A percentile compares a stretch with the other conserved stretches of the same genome.
These are phyloP conservation scores for Penicillium lividum DNA, from an alignment of 495 filamentous ascomycete species.

Conservation along the genomic window DNA sequence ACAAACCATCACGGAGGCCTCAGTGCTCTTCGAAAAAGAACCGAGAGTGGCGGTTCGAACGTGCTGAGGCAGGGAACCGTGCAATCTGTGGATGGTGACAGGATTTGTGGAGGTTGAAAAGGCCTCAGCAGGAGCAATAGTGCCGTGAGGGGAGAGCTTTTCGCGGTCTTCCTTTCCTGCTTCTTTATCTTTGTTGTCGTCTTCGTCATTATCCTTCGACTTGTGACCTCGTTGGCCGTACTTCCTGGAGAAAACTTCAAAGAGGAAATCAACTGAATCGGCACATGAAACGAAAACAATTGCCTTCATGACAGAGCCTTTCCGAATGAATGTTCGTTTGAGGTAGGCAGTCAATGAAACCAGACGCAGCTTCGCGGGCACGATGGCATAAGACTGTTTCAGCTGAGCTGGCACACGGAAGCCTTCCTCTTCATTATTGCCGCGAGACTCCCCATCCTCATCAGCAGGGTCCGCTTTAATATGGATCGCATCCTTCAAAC, in stretches of 20 bases:
- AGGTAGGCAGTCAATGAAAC: slow-evolving; percentile 82
- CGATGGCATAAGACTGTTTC: slow-evolving; percentile 83
- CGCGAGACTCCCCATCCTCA: slow-evolving; percentile 37
- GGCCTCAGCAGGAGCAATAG: slow-evolving; percentile 50
- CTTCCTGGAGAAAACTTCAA: slow-evolving; percentile 72
- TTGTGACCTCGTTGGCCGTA: slow-evolving; percentile 30
- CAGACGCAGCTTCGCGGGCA: slow-evolving; percentile 83
- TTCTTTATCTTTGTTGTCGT: slow-evolving; percentile 24
- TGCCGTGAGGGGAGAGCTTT: slow-evolving; percentile 42
- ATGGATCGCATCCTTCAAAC: slow-evolving; percentile 87
- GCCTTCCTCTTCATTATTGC: slow-evolving; percentile 45
- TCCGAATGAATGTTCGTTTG: slow-evolving; percentile 80
- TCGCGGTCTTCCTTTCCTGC: slow-evolving; percentile 25
- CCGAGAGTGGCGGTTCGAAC: slow-evolving; percentile 71
- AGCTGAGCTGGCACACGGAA: slow-evolving; percentile 92
- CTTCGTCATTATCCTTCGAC: slow-evolving; percentile 26
- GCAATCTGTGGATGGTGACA: slow-evolving; percentile 79
- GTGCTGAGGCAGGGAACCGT: slow-evolving; percentile 89
- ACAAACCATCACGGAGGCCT: slow-evolving; percentile 80
- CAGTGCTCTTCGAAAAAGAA: slow-evolving; percentile 63
- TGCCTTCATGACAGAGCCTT: slow-evolving; percentile 87
- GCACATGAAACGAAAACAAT: slow-evolving; percentile 97
- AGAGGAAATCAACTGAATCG: slow-evolving; percentile 96
- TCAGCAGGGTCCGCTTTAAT: slow-evolving; percentile 66
- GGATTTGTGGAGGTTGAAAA: slow-evolving; percentile 54